Base-by-base conservation (phyloP, 116 monocot species). In the Zostera marina region DNA sequence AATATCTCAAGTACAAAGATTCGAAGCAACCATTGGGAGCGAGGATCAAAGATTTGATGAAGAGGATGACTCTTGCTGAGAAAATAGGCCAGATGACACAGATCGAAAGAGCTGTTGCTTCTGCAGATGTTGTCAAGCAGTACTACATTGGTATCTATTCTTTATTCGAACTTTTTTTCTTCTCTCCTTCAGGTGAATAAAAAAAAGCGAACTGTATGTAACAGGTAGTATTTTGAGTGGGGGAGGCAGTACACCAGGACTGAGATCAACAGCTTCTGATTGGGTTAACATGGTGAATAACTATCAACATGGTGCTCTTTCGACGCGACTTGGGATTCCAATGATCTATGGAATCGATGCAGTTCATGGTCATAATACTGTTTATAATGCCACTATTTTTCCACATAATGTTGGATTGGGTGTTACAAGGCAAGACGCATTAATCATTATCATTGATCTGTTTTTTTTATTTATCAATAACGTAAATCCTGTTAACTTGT, bases 71-170 rank as follows among this genome's bases (percentile, higher is more conserved):
- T 9, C 83, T 89, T 4, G 63, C 59, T 2, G 88, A 88, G 70
- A 88, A 83, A 66, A 83, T 88, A 25, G 88, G 88, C 4, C 83
- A 88, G 55, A 89, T 84, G 88, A 58, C 78, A 41, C 88, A 89
- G 64, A 89, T 89, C 7, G 84, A 80, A 44, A 56, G 78, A n/a
- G 26, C 16, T 8, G 60, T 61, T 43, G 88, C 81, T 20, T 59
- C 78, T 4, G 15, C 69, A n/a, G 68, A 75, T 32, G 75, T 78
- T 14, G 68, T 83, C 54, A 60, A 73, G 43, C 66, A 80, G 5
- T 76, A 78, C 65, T 80, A 62, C 70, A 83, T 80, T 23, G 88
- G 88, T 88, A 57, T 45, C 5, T 45, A n/a, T n/a, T n/a, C n/a
- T n/a, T n/a, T n/a, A n/a, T n/a, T n/a, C n/a, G 15, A 4, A 56